These are phyloP conservation scores for Diaporthe vexans DNA, from an alignment of 2,329 filamentous ascomycete species.

Conservation along the genomic window DNA sequence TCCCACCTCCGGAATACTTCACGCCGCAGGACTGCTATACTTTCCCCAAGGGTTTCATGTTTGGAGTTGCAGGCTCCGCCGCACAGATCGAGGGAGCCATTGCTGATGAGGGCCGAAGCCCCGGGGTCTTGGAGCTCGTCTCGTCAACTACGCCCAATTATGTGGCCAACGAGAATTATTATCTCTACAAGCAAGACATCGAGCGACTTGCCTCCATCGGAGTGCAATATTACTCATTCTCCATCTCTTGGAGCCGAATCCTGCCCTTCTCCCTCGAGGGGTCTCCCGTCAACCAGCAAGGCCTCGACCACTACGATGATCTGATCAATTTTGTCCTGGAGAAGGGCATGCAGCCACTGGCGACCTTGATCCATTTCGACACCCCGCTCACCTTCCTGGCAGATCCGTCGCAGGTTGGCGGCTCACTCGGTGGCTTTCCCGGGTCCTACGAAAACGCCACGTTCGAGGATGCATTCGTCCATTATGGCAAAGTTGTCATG, in stretches of 20 bases:
- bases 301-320: constrained; percentile 67
- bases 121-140: constrained; percentile 58
- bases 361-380: constrained; percentile 66
- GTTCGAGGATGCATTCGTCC: constrained; percentile 64
- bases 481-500: constrained; percentile 67
- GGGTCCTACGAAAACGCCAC: constrained; percentile 60
- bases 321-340: constrained; percentile 64
- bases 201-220: constrained; percentile 66
- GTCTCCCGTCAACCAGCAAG: constrained; percentile 65
- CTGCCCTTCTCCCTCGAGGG: constrained; percentile 64
- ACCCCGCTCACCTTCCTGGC: constrained; percentile 59
- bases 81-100: constrained; percentile 62
- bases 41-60: constrained; percentile 62
- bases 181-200: constrained; percentile 69
- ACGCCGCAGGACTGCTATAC: constrained; percentile 62
- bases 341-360: constrained; percentile 63
- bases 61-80: constrained; percentile 64
- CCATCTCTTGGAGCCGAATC: constrained; percentile 66
- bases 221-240: constrained; percentile 65
- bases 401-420: constrained; percentile 45
- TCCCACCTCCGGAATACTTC: constrained; percentile 67
- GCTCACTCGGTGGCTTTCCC: constrained; percentile 56
- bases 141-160: constrained; percentile 48
- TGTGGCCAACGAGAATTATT: constrained; percentile 65
- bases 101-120: constrained; percentile 58